Conservation (phyloP, 1,139 yeast genomes). For the Nematodospora anomalae region DNA sequence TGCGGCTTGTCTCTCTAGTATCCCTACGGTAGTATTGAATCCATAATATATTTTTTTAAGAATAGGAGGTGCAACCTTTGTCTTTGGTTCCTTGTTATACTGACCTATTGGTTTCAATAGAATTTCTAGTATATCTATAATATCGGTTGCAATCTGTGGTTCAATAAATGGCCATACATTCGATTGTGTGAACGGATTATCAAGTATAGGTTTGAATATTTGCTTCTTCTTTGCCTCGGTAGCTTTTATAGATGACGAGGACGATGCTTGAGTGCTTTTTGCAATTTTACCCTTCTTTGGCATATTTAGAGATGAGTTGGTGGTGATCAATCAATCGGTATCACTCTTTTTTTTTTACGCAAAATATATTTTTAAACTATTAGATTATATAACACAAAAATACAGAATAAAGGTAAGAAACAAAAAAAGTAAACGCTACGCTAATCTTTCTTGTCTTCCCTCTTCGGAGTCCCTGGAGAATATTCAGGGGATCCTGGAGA, state of each 20-base stretch:
- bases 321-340: neutral
- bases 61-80: slow-evolving; percentile 5
- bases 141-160: slow-evolving; percentile 34
- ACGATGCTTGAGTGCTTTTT: slow-evolving; percentile 29
- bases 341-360: neutral
- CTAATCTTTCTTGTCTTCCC: neutral
- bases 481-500: slow-evolving; percentile 48
- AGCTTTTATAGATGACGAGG: slow-evolving; percentile 43
- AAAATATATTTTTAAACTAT: neutral
- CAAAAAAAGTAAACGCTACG: neutral
- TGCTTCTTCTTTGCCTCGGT: slow-evolving; percentile 47
- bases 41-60: slow-evolving; percentile 39
- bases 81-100: slow-evolving; percentile 24
- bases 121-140: slow-evolving; percentile 41
- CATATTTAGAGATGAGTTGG: neutral
- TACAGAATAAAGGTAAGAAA: neutral
- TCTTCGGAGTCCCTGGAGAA: slow-evolving; percentile 49
- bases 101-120: slow-evolving; percentile 39
- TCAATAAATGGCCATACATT: slow-evolving; percentile 53
- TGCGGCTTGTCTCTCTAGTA: slow-evolving; percentile 50
- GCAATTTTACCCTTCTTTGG: neutral
- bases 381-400: neutral
- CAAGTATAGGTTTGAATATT: slow-evolving; percentile 60
- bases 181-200: slow-evolving; percentile 56
- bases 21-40: slow-evolving; percentile 54